Percentiles rank a stretch among this genome's conserved stretches.
Conservation (phyloP, 306 rosid genomes). For the Trifolium repens region DNA sequence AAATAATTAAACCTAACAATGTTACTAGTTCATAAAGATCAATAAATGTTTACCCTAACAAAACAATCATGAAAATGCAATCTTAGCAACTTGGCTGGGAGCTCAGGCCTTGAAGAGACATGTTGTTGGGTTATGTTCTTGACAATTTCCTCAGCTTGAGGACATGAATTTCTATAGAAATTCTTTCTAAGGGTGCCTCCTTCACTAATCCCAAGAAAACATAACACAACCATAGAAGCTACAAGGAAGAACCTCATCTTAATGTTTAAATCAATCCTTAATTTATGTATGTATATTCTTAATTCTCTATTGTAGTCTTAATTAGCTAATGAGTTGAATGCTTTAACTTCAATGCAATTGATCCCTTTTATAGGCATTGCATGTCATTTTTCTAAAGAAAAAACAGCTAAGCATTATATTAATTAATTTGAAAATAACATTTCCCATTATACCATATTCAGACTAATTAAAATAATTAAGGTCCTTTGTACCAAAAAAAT, state of each 20-base stretch:
- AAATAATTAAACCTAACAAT: neutral
- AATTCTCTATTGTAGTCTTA: neutral
- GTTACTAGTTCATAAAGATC: neutral
- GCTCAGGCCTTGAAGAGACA: slow-evolving; percentile 45
- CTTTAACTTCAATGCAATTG: neutral
- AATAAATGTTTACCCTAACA: slow-evolving; percentile 51
- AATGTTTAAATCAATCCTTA: slow-evolving; percentile 23
- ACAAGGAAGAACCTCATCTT: slow-evolving; percentile 35
- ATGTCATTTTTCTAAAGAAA: neutral
- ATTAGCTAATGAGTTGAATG: slow-evolving; percentile 27
- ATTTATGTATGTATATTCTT: neutral
- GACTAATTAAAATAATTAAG: neutral
- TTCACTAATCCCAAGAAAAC: slow-evolving; percentile 43
- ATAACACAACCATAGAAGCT: slow-evolving; percentile 34
- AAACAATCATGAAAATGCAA: slow-evolving; percentile 76
- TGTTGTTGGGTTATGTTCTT: slow-evolving; percentile 35
- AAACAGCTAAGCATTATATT: slow-evolving; percentile 25
- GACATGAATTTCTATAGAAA: slow-evolving; percentile 52
- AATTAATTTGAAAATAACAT: neutral
- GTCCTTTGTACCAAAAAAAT: too few species aligned
- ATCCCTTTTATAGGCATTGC: slow-evolving; percentile 35
- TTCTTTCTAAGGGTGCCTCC: slow-evolving; percentile 51
- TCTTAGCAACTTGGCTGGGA: slow-evolving; percentile 61
- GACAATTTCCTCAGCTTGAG: slow-evolving; percentile 54
- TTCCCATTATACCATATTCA: neutral